Conservation (phyloP, 805 yeast species). For the Debaryomyces tyrocola region DNA sequence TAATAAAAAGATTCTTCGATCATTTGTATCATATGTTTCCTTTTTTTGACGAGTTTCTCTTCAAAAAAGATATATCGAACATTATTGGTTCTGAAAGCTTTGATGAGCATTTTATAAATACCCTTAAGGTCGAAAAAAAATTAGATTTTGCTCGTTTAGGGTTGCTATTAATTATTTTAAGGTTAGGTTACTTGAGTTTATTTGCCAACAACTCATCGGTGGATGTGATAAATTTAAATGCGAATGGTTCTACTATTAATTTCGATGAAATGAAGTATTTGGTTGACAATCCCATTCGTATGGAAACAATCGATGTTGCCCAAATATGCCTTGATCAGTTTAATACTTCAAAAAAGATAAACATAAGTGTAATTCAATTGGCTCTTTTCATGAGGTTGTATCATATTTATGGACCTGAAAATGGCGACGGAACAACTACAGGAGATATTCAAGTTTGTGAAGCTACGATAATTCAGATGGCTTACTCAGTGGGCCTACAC, state of each 20-base stretch:
- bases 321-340: too few relatives aligned
- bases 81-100: background rate
- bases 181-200: too few relatives aligned
- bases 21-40: slow-evolving; percentile 4
- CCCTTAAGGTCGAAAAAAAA: slow-evolving; percentile 27
- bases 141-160: slow-evolving; percentile 34
- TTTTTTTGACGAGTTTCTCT: slow-evolving; percentile 5
- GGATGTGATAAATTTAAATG: too few relatives aligned
- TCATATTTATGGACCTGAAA: slow-evolving; percentile 5
- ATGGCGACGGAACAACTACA: too few relatives aligned
- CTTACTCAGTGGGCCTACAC: slow-evolving; percentile 46
- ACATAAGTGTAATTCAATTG: slow-evolving; percentile 67
- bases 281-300: too few relatives aligned
- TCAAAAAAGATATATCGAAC: slow-evolving; percentile 1
- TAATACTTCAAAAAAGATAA: too few relatives aligned
- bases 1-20: slow-evolving; percentile 2
- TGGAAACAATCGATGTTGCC: too few relatives aligned
- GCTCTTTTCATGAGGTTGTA: slow-evolving; percentile 58
- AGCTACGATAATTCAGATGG: slow-evolving; percentile 28
- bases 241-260: too few relatives aligned
- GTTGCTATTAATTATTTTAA: slow-evolving; percentile 30
- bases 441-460: background rate
- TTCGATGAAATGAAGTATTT: too few relatives aligned
- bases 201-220: too few relatives aligned
- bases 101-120: slow-evolving; percentile 3